These are phyloP conservation scores for Auriscalpium microsporum DNA, from an alignment of 768 basidiomycete genomes.

Conservation along the genomic window DNA sequence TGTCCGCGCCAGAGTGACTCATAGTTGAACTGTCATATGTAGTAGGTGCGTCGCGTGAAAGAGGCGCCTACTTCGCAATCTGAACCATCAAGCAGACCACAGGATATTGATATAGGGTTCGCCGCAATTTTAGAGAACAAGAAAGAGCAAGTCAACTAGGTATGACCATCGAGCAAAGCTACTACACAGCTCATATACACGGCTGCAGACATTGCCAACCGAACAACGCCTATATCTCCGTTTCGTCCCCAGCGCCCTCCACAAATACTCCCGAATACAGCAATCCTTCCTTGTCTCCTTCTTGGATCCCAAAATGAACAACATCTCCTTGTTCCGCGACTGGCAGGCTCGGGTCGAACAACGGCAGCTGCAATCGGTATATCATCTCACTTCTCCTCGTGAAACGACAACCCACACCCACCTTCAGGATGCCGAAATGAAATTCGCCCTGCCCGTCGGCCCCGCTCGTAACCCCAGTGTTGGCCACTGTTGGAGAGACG, in stretches of 20 bases:
- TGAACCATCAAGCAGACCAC: too few species aligned
- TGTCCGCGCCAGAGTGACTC: too few species aligned
- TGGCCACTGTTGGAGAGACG: conserved; percentile 36
- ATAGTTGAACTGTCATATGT: too few species aligned
- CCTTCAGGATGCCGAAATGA: conserved; percentile 55
- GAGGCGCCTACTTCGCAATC: too few species aligned
- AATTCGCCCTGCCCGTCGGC: conserved; percentile 48
- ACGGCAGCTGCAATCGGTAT: conserved; percentile 34
- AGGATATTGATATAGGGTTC: too few species aligned
- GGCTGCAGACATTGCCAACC: too few species aligned
- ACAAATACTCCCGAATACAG: conserved; percentile 54
- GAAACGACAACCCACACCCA: conserved; percentile 16
- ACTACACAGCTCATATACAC: too few species aligned
- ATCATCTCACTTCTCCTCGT: not conserved
- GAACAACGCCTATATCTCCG: not conserved
- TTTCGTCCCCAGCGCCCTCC: conserved; percentile 22
- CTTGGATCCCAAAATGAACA: conserved; percentile 50
- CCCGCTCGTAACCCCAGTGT: conserved; percentile 32
- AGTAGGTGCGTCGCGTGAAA: too few species aligned
- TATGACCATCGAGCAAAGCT: too few species aligned
- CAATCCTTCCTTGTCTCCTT: conserved; percentile 45
- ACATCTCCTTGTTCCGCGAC: conserved; percentile 44
- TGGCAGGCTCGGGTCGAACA: conserved; percentile 39
- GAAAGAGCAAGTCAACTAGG: too few species aligned
- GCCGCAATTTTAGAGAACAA: too few species aligned